These are phyloP conservation scores for Coniosporium apollinis DNA, from an alignment of 495 filamentous ascomycete species.

Conservation along the genomic window DNA sequence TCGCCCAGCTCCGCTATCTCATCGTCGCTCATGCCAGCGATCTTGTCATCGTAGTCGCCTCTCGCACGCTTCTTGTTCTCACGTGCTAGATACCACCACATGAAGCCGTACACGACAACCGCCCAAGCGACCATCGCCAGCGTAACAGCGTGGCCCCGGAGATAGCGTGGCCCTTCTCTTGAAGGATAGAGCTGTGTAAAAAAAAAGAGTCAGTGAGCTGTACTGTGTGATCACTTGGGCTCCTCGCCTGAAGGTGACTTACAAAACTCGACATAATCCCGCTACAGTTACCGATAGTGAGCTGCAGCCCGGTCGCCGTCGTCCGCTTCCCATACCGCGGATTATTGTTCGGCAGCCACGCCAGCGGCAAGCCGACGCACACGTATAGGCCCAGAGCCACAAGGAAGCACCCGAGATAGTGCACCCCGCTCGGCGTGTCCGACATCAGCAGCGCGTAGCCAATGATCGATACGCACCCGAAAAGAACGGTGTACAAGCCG, in stretches of 20 bases:
- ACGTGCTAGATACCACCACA: conserved; percentile 37
- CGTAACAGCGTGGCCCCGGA: conserved; percentile 37
- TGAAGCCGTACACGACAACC: conserved; percentile 28
- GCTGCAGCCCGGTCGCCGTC: conserved; percentile 49
- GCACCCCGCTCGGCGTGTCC: conserved; percentile 38
- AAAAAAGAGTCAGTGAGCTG: not conserved
- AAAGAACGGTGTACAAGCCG: conserved; percentile 40
- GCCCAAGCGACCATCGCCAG: conserved; percentile 35
- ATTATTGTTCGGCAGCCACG: conserved; percentile 43
- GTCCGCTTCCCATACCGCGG: conserved; percentile 45
- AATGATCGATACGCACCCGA: conserved; percentile 41
- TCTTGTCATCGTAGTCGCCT: conserved; percentile 35
- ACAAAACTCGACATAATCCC: conserved; percentile 58
- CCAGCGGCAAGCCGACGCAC: conserved; percentile 48
- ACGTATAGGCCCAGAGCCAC: conserved; percentile 59
- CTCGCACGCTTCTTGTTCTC: conserved; percentile 38
- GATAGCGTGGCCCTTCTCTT: conserved; percentile 29
- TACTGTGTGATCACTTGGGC: not conserved
- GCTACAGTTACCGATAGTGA: conserved; percentile 49
- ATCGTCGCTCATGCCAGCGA: conserved; percentile 41
- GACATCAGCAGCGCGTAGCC: conserved; percentile 53
- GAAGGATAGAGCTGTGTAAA: conserved; percentile 20
- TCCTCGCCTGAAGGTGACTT: conserved; percentile 22
- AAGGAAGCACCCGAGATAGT: conserved; percentile 55
- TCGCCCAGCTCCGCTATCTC: conserved; percentile 56